These are phyloP conservation scores for Mycena amicta DNA, from an alignment of 768 basidiomycete species.

Conservation along the genomic window DNA sequence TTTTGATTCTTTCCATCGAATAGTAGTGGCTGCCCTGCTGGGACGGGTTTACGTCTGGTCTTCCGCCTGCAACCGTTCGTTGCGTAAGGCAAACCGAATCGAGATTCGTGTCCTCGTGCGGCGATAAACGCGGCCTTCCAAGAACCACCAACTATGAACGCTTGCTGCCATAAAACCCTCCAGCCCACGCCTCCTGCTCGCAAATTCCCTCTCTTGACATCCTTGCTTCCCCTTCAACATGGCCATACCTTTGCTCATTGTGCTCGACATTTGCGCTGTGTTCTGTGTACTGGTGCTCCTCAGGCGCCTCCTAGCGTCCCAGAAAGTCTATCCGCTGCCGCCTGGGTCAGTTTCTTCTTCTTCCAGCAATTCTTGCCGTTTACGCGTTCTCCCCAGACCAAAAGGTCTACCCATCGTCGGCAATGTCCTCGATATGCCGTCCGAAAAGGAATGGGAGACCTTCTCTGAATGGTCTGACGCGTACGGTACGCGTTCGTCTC, in stretches of 20 bases:
- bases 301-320: conserved; percentile 30
- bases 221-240: conserved; percentile 24
- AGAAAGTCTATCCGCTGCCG: conserved; percentile 13
- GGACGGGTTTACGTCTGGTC: too few relatives aligned
- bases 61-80: neutral
- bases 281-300: conserved; percentile 39
- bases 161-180: neutral
- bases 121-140: conserved; percentile 16
- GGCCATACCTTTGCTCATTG: conserved; percentile 30
- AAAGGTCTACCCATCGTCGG: conserved; percentile 56
- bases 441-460: conserved; percentile 50
- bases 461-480: conserved; percentile 55
- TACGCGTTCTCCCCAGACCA: conserved; percentile 53
- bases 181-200: conserved; percentile 29
- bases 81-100: conserved; percentile 11
- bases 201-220: conserved; percentile 23
- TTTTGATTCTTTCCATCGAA: neutral
- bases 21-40: neutral
- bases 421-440: conserved; percentile 56
- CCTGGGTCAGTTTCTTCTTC: conserved; percentile 7
- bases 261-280: conserved; percentile 37
- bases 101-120: conserved; percentile 17
- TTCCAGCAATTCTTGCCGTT: conserved; percentile 8
- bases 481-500: conserved; percentile 44
- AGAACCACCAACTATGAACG: conserved; percentile 18